Evolutionary conservation across 495 filamentous ascomycete species (phyloP).

Genomic region (Talaromyces nanjingensis): DNA sequence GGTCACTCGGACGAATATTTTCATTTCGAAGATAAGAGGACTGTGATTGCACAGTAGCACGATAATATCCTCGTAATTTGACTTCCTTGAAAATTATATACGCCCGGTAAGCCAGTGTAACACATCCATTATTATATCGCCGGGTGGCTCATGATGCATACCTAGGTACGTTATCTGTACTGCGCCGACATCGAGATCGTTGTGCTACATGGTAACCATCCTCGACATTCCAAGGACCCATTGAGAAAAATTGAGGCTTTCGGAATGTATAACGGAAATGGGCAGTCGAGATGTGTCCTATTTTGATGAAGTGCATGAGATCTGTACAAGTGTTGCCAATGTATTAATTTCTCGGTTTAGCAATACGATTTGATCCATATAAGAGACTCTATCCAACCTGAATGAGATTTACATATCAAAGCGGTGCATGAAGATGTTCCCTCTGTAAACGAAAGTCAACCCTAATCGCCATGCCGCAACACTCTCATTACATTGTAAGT

Average conservation of each 20-base stretch:
- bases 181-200: neutral
- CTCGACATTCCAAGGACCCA: too few relatives aligned
- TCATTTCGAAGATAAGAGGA: neutral
- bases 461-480: neutral
- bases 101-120: neutral
- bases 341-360: too few relatives aligned
- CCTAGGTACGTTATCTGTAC: neutral
- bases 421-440: too few relatives aligned
- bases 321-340: too few relatives aligned
- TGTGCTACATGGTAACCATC: too few relatives aligned
- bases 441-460: neutral
- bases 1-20: neutral
- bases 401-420: neutral
- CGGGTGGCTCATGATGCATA: neutral
- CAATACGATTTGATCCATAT: too few relatives aligned
- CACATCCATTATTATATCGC: neutral
- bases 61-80: neutral
- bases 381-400: neutral
- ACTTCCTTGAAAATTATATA: neutral
- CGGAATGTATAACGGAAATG: too few relatives aligned
- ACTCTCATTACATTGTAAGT: neutral
- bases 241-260: too few relatives aligned
- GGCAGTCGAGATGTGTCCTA: too few relatives aligned
- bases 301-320: too few relatives aligned
- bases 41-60: neutral